Evolutionary conservation across 2,329 filamentous ascomycete genomes (phyloP), one percentile per base, ranked within the genome.

Genomic region (Massarina eburnea): DNA sequence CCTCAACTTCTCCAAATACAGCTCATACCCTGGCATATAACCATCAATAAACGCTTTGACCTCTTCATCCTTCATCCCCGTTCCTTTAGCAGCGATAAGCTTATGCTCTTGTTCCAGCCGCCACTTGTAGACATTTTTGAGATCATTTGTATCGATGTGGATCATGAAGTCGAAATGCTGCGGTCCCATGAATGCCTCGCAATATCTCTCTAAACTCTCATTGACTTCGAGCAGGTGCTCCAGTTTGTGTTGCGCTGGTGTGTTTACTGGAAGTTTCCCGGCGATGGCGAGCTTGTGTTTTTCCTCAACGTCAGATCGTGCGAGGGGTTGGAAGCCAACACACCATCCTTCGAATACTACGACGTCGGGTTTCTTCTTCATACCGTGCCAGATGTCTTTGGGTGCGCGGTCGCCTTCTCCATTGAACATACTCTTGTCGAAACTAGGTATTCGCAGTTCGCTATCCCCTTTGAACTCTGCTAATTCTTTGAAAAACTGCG

Each of bases 301-400:
- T 62, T 76, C 73, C 56, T 77, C 77, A 3, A 83, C 66, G 21
- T 77, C 76, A 3, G 81, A 66, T 4, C 79, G 75, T n/a, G 72
- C 58, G 10, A 91, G 69, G 0, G 86, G 70, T 5, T 84, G 82
- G 72, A 96, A 96, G 2, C 90, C 91, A 10, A 95, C 83, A 67
- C 87, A 94, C 91, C 91, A 96, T 15, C 91, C 91, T 69, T 96
- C 91, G 52, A 96, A 84, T 41, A 96, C 81, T 18, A 96, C 79
- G 6, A 92, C 82, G 41, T 80, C 76, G 2, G 82, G 71, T n/a
- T 69, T 74, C 2, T 66, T 71, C 54, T 83, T 82, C 48, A 86
- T 77, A 12, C 63, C 62, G 20, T 77, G 72, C 88, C 90, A 95
- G 37, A 77, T 63, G 9, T 71, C 72, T 45, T 80, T 71, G 0